Evolutionary conservation across 2,329 filamentous ascomycete species (phyloP), one percentile per base, ranked within the genome.

Genomic region (Rhynchosporium secalis): DNA sequence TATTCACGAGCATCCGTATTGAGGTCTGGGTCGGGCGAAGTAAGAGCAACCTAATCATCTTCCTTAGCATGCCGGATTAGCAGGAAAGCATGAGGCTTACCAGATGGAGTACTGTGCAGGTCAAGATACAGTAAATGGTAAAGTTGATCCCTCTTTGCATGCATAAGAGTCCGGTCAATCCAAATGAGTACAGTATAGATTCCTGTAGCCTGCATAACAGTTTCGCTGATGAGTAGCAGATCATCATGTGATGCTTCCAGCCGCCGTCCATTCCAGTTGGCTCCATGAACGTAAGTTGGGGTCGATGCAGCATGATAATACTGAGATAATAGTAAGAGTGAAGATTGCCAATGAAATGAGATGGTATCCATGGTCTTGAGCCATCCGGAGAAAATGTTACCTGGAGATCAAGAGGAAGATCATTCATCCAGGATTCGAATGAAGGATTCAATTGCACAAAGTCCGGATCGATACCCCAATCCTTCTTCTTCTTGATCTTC

Each of bases 61-160:
- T 52, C 20, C 43, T 62, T 60, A 68, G 57, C 12, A 65, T 13
- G 10, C 10, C 31, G 36, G 54, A 40, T 15, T n/a, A 15, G 43
- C 7, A 33, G 31, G 20, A 58, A 48, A 10, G 49, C 46, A 33
- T 57, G 36, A 28, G 55, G 83, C 91, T 76, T 81, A 97, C 94
- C 76, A 98, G 77, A 76, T 98, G 93, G 60, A 98, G 83, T 76
- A 97, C 93, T 29, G 94, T 93, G 78, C 93, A 96, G 0, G 92
- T 95, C 51, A 98, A 79, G 31, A 96, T 86, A 61, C 88, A 87
- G 72, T 98, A 98, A n/a, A 98, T 92, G 5, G 91, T 92, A 72
- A 96, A 98, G 76, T 93, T 96, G 74, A 96, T 92, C 45, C 94
- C 94, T 68, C 94, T 85, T 72, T 94, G 89, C 94, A 97, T 97